Percentiles rank a stretch among this genome's conserved stretches.
Evolutionary conservation across 176 grass and related monocot species (phyloP).

Genomic region (Triticum monococcum): DNA sequence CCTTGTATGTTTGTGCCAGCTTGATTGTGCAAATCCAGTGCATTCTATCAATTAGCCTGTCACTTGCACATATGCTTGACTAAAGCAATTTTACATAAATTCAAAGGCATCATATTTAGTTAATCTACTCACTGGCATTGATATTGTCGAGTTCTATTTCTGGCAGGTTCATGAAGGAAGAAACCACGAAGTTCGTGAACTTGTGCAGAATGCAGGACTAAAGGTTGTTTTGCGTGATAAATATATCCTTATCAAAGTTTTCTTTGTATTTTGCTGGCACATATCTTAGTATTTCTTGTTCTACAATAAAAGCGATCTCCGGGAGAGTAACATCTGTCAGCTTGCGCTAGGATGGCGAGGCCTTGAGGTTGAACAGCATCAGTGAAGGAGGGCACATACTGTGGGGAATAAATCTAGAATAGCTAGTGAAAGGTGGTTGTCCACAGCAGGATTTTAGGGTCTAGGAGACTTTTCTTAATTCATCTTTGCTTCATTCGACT

Average conservation of each 20-base stretch:
- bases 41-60: neutral
- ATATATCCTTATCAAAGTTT: conserved; percentile 4
- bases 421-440: neutral
- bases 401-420: neutral
- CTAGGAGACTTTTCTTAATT: neutral
- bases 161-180: conserved; percentile 96
- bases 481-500: neutral
- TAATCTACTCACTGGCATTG: conserved; percentile 18
- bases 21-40: neutral
- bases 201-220: conserved; percentile 86
- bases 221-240: conserved; percentile 58
- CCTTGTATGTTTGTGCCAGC: neutral
- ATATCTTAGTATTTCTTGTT: conserved; percentile 11
- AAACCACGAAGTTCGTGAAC: conserved; percentile 92
- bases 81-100: neutral
- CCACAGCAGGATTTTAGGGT: neutral
- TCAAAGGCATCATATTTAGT: neutral
- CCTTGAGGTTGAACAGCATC: neutral
- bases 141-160: conserved; percentile 39
- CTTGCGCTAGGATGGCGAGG: neutral
- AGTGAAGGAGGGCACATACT: neutral
- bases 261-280: neutral
- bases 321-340: neutral
- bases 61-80: neutral
- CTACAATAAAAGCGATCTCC: neutral